Conservation (phyloP, 768 basidiomycete species). For the Arthromyces matolae region DNA sequence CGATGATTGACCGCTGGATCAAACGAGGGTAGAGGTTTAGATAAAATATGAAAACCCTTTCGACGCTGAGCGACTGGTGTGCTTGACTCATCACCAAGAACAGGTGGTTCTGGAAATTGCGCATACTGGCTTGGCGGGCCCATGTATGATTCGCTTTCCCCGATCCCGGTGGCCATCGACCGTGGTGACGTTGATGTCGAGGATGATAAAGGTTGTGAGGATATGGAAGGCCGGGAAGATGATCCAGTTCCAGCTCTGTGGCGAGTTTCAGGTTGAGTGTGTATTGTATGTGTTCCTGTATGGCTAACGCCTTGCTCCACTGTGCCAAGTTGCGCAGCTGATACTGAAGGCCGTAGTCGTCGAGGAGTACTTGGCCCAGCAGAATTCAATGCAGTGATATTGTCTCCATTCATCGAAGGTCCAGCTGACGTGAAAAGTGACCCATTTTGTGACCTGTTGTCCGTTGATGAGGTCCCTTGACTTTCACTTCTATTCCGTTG, state of each 20-base stretch:
- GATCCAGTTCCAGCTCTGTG: slow-evolving; percentile 70
- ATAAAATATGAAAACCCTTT: slow-evolving; percentile 65
- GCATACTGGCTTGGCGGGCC: slow-evolving; percentile 72
- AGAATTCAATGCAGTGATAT: slow-evolving; percentile 45
- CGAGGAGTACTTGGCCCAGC: slow-evolving; percentile 58
- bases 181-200: slow-evolving; percentile 55
- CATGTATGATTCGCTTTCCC: slow-evolving; percentile 49
- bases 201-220: slow-evolving; percentile 46
- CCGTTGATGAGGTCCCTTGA: slow-evolving; percentile 67
- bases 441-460: slow-evolving; percentile 63
- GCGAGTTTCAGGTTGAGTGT: slow-evolving; percentile 45
- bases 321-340: slow-evolving; percentile 71
- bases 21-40: slow-evolving; percentile 45
- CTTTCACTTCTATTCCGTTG: slow-evolving; percentile 81
- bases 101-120: slow-evolving; percentile 66
- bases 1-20: slow-evolving; percentile 42
- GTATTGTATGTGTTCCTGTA: slow-evolving; percentile 23
- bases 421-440: slow-evolving; percentile 46
- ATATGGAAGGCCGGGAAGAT: slow-evolving; percentile 39
- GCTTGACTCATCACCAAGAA: slow-evolving; percentile 39
- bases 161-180: slow-evolving; percentile 33
- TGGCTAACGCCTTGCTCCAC: slow-evolving; percentile 31
- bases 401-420: slow-evolving; percentile 52
- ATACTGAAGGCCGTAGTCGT: slow-evolving; percentile 67
- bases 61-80: slow-evolving; percentile 59